Percentiles rank a stretch among this genome's conserved stretches.
Conservation (phyloP, 495 filamentous ascomycete species). For the Lineolata rhizophorae region DNA sequence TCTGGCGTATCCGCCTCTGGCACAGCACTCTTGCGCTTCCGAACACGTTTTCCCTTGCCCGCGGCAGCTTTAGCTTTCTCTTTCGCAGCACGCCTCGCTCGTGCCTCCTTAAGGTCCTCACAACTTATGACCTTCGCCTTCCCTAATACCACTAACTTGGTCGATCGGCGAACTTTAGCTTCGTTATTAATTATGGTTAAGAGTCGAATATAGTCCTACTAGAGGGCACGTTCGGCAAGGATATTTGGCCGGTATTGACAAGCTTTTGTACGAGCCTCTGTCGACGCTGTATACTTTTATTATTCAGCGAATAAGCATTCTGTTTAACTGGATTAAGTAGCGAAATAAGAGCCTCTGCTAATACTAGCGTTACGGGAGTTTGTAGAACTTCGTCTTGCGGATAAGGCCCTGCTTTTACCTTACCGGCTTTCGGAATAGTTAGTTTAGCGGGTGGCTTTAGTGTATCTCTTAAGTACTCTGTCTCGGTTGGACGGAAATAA, state of each 20-base stretch:
- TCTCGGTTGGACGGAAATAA: not conserved
- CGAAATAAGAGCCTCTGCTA: conserved; percentile 1
- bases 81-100: no score
- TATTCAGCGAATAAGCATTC: not conserved
- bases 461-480: conserved; percentile 1
- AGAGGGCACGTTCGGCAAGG: not conserved
- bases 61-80: no score
- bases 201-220: not conserved
- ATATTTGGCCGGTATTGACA: not conserved
- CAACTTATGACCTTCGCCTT: not conserved
- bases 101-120: not conserved
- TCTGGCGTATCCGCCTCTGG: no score
- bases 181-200: not conserved
- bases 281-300: not conserved
- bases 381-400: conserved; percentile 1
- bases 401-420: not conserved
- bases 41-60: no score
- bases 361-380: conserved; percentile 1
- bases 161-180: not conserved
- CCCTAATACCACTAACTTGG: not conserved
- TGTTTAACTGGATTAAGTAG: not conserved
- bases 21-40: no score
- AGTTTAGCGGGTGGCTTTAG: not conserved
- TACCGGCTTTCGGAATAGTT: conserved; percentile 1
- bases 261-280: not conserved